A percentile compares a stretch with the other conserved stretches of the same genome.
Evolutionary conservation across 2,329 filamentous ascomycete species (phyloP).

Genomic region (Aureobasidium sp.): DNA sequence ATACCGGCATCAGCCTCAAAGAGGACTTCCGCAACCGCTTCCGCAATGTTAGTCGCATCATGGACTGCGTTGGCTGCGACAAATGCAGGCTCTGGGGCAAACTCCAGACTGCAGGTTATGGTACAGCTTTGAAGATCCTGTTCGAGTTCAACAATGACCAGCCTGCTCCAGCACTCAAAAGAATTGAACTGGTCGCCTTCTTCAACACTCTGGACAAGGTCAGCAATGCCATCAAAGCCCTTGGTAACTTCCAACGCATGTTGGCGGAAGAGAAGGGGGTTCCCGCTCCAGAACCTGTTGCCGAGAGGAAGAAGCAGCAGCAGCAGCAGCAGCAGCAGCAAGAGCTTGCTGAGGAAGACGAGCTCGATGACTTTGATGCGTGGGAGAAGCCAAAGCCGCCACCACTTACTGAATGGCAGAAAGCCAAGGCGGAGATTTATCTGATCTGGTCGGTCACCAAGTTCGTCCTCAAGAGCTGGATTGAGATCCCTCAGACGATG

Average conservation of each 20-base stretch:
- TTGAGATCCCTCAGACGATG: slow-evolving; percentile 59
- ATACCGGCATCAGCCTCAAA: slow-evolving; percentile 63
- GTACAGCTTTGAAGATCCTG: slow-evolving; percentile 87
- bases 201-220: slow-evolving; percentile 91
- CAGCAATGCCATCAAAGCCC: slow-evolving; percentile 68
- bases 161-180: slow-evolving; percentile 64
- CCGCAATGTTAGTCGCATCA: slow-evolving; percentile 89
- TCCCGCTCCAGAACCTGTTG: slow-evolving; percentile 25
- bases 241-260: slow-evolving; percentile 62
- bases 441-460: slow-evolving; percentile 57
- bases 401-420: slow-evolving; percentile 47
- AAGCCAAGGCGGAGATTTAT: slow-evolving; percentile 56
- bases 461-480: slow-evolving; percentile 65
- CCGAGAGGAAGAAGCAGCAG: slow-evolving; percentile 25
- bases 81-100: slow-evolving; percentile 99
- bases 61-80: slow-evolving; percentile 98
- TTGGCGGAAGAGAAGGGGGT: slow-evolving; percentile 27
- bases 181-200: slow-evolving; percentile 88
- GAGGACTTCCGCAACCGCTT: slow-evolving; percentile 97
- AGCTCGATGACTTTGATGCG: slow-evolving; percentile 25
- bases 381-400: slow-evolving; percentile 28
- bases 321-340: slow-evolving; percentile 22
- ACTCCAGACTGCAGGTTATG: slow-evolving; percentile 89
- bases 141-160: slow-evolving; percentile 80
- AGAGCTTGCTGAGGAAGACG: slow-evolving; percentile 11